Evolutionary conservation across 306 rosid genomes (phyloP).

Genomic region (Citrullus colocynthis): DNA sequence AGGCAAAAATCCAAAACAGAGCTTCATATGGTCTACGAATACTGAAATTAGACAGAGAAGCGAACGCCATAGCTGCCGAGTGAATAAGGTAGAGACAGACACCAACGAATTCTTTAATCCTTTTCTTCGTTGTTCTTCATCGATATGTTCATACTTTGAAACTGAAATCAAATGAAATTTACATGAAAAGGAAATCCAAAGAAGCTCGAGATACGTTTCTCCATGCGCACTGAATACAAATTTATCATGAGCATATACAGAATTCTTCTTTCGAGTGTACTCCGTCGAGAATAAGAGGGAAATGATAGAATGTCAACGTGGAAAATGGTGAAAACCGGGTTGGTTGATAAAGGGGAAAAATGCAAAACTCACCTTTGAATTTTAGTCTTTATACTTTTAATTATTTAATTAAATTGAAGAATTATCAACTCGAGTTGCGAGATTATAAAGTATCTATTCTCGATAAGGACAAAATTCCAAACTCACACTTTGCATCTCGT

Average conservation of each 20-base stretch:
- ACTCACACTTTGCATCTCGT: too few species aligned
- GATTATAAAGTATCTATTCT: too few species aligned
- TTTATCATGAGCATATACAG: neutral
- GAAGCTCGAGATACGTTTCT: neutral
- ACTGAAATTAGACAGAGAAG: neutral
- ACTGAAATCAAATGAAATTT: neutral
- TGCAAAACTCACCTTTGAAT: neutral
- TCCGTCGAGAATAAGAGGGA: neutral
- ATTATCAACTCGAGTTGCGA: too few species aligned
- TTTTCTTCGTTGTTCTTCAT: slow-evolving; percentile 10
- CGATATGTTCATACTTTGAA: neutral
- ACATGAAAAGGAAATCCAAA: neutral
- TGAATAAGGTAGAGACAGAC: neutral
- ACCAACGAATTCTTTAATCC: slow-evolving; percentile 4
- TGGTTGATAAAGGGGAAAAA: neutral
- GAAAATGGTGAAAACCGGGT: neutral
- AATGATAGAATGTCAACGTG: neutral
- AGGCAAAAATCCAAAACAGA: slow-evolving; percentile 10
- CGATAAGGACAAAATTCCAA: too few species aligned
- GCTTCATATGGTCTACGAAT: slow-evolving; percentile 9
- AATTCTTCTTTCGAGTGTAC: neutral
- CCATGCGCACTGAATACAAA: neutral
- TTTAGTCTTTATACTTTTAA: too few species aligned
- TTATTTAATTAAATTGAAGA: too few species aligned
- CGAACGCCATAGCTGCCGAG: slow-evolving; percentile 18